Percentiles rank a stretch among this genome's conserved stretches.
Evolutionary conservation across 495 filamentous ascomycete species (phyloP).

Genomic region (Penicillium odoratum): DNA sequence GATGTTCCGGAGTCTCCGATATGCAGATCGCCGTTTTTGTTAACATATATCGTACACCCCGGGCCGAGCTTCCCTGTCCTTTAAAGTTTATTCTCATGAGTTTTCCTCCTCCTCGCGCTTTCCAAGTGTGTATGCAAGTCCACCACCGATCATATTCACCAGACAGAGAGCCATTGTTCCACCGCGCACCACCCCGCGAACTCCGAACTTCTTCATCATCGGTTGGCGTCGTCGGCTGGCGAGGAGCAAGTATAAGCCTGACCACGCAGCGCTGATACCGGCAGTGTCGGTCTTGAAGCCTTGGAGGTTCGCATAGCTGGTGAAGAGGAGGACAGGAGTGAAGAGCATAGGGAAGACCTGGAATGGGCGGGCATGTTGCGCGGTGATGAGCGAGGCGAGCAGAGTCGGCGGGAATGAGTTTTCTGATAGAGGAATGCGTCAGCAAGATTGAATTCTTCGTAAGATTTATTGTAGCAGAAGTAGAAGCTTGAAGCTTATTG

Average conservation of each 20-base stretch:
- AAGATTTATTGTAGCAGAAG: not conserved
- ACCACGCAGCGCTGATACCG: constrained; percentile 83
- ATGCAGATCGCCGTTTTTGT: not conserved
- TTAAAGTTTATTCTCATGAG: not conserved
- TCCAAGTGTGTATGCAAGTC: constrained; percentile 67
- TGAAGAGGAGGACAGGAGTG: constrained; percentile 80
- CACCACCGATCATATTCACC: constrained; percentile 69
- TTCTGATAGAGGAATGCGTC: constrained; percentile 51
- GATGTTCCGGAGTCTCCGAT: not conserved
- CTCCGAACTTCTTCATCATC: constrained; percentile 60
- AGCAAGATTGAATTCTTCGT: constrained; percentile 1
- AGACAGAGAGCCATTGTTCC: constrained; percentile 68
- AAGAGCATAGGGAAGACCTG: constrained; percentile 77
- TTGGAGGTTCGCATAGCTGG: constrained; percentile 78
- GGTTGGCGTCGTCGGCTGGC: constrained; percentile 65
- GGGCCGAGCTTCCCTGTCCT: not conserved
- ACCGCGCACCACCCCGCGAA: constrained; percentile 69
- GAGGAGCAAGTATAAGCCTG: constrained; percentile 77
- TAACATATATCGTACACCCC: constrained; percentile 24
- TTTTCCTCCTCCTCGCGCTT: constrained; percentile 55
- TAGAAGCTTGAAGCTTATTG: not conserved
- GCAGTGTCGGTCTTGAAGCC: constrained; percentile 80
- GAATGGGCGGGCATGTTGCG: constrained; percentile 74
- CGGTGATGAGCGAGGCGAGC: constrained; percentile 75
- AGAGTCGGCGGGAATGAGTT: constrained; percentile 75